Conservation (phyloP, 345 rosid genomes). For the Eucalyptus rudis region DNA sequence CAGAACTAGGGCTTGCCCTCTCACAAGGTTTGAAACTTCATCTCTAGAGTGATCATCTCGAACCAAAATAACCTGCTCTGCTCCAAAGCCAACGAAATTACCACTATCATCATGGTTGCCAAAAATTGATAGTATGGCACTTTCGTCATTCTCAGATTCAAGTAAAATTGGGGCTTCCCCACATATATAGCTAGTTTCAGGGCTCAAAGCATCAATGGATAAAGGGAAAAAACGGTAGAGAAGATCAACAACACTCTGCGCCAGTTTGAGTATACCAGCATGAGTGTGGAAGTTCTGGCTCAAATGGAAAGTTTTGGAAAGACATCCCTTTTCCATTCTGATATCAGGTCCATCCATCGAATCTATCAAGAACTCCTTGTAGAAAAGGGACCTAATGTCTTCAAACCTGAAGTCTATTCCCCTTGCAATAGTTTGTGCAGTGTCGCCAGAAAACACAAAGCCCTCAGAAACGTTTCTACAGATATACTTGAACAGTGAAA, state of each 20-base stretch:
- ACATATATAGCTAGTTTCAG: slow-evolving; percentile 19
- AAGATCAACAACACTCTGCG: slow-evolving; percentile 42
- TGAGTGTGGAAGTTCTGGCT: slow-evolving; percentile 45
- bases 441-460: slow-evolving; percentile 38
- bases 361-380: slow-evolving; percentile 14
- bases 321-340: slow-evolving; percentile 4
- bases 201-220: slow-evolving; percentile 17
- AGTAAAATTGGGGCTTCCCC: slow-evolving; percentile 45
- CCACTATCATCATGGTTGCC: background rate
- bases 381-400: slow-evolving; percentile 28
- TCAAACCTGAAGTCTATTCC: slow-evolving; percentile 43
- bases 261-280: slow-evolving; percentile 29
- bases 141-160: slow-evolving; percentile 12
- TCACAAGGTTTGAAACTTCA: background rate
- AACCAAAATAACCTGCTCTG: slow-evolving; percentile 2
- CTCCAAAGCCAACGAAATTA: background rate
- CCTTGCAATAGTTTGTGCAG: slow-evolving; percentile 33
- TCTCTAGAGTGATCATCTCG: background rate
- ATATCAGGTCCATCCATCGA: background rate
- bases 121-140: slow-evolving; percentile 4
- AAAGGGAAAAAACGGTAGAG: slow-evolving; percentile 25
- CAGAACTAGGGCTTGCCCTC: background rate
- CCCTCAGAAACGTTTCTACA: slow-evolving; percentile 25
- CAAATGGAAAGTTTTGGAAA: slow-evolving; percentile 19
- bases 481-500: no score